These are phyloP conservation scores for Starmerella apis DNA, from an alignment of 805 yeast genomes.

Conservation along the genomic window DNA sequence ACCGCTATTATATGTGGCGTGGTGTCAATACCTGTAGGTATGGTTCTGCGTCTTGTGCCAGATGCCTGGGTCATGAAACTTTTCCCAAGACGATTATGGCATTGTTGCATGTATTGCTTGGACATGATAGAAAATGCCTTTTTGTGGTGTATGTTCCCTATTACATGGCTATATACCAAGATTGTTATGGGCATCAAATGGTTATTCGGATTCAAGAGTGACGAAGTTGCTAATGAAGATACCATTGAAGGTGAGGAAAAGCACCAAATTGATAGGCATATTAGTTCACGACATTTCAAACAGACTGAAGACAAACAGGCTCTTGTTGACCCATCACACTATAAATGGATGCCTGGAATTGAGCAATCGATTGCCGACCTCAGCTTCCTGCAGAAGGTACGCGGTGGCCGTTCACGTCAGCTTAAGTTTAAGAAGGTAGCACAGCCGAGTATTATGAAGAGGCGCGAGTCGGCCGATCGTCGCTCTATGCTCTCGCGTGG, in stretches of 20 bases:
- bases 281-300: not conserved
- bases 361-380: constrained; percentile 34
- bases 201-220: constrained; percentile 19
- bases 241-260: constrained; percentile 16
- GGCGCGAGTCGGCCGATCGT: constrained; percentile 8
- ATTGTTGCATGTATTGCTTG: constrained; percentile 26
- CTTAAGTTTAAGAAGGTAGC: constrained; percentile 7
- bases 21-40: constrained; percentile 70
- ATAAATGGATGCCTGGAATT: constrained; percentile 35
- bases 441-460: constrained; percentile 4
- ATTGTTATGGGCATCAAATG: constrained; percentile 11
- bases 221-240: constrained; percentile 21
- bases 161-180: constrained; percentile 19
- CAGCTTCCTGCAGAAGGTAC: constrained; percentile 30
- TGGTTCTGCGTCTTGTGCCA: constrained; percentile 67
- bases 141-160: constrained; percentile 23
- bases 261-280: constrained; percentile 15
- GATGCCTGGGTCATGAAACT: constrained; percentile 57
- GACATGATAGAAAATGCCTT: constrained; percentile 24
- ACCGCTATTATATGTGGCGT: constrained; percentile 75
- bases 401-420: constrained; percentile 35
- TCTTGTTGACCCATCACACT: constrained; percentile 16
- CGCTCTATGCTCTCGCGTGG: constrained; percentile 15
- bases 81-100: constrained; percentile 54
- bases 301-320: constrained; percentile 1